A percentile compares a stretch with the other conserved stretches of the same genome.
Evolutionary conservation across 2,329 filamentous ascomycete species (phyloP).

Genomic region (Pseudophaeomoniella oleicola): DNA sequence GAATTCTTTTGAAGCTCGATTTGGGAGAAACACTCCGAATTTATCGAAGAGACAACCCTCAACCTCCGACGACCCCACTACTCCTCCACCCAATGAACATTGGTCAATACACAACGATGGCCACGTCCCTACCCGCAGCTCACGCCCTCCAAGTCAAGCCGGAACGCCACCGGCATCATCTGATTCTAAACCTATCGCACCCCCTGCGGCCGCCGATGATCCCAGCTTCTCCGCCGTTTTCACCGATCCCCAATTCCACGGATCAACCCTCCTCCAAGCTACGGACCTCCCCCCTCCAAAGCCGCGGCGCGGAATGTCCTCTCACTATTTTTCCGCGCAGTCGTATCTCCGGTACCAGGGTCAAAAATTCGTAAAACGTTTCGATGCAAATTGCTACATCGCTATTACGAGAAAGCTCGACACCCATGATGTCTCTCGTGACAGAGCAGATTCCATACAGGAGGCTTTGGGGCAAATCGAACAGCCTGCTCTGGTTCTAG

Average conservation of each 20-base stretch:
- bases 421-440: constrained; percentile 84
- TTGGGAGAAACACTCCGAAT: constrained; percentile 85
- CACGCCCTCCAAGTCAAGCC: constrained; percentile 24
- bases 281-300: constrained; percentile 20
- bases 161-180: constrained; percentile 5
- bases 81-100: constrained; percentile 54
- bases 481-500: constrained; percentile 80
- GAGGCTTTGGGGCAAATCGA: constrained; percentile 69
- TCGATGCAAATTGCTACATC: constrained; percentile 98
- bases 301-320: constrained; percentile 13
- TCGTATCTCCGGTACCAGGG: constrained; percentile 96
- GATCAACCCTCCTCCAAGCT: constrained; percentile 40
- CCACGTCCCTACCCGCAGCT: constrained; percentile 48
- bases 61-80: constrained; percentile 40
- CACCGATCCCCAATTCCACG: constrained; percentile 57
- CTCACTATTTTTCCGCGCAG: constrained; percentile 92
- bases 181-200: constrained; percentile 2
- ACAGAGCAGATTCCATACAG: constrained; percentile 46
- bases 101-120: constrained; percentile 76
- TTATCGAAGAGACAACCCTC: constrained; percentile 46
- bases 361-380: constrained; percentile 89
- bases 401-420: constrained; percentile 96
- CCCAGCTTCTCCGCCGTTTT: constrained; percentile 20
- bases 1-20: constrained; percentile 91
- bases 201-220: constrained; percentile 9